Conservation (phyloP, 306 rosid species). For the Oxytropis ochrocephala region DNA sequence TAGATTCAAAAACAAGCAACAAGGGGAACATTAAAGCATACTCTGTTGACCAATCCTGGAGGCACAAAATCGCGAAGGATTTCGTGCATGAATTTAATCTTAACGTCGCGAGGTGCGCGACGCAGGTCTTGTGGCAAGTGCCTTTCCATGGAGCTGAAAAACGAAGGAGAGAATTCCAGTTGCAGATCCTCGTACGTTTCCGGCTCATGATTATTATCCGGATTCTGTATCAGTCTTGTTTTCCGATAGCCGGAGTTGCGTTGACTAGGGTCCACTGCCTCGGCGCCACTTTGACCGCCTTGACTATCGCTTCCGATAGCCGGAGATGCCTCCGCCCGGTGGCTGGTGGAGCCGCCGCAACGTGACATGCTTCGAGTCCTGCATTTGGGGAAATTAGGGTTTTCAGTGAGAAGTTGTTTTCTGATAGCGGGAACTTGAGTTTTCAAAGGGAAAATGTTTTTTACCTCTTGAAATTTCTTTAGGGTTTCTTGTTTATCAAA, state of each 20-base stretch:
- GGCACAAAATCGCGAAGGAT: slow-evolving; percentile 27
- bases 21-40: neutral
- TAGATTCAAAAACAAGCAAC: neutral
- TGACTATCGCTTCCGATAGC: neutral
- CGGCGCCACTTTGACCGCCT: slow-evolving; percentile 10
- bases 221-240: slow-evolving; percentile 23
- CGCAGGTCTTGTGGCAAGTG: slow-evolving; percentile 30
- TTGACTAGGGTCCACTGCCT: neutral
- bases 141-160: slow-evolving; percentile 35
- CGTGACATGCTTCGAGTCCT: slow-evolving; percentile 12
- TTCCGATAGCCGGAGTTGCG: neutral
- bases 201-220: slow-evolving; percentile 27
- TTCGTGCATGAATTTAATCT: slow-evolving; percentile 25
- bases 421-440: neutral
- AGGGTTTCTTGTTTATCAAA: neutral
- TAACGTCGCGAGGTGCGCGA: slow-evolving; percentile 20
- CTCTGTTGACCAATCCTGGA: slow-evolving; percentile 11
- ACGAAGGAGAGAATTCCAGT: slow-evolving; percentile 7
- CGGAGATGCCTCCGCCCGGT: slow-evolving; percentile 10
- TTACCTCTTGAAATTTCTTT: neutral
- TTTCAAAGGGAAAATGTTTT: neutral
- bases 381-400: slow-evolving; percentile 13
- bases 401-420: neutral
- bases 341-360: slow-evolving; percentile 18
- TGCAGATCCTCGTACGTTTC: slow-evolving; percentile 34